These are phyloP conservation scores for Talaromyces stipitatus DNA, from an alignment of 495 filamentous ascomycete species.

Conservation along the genomic window DNA sequence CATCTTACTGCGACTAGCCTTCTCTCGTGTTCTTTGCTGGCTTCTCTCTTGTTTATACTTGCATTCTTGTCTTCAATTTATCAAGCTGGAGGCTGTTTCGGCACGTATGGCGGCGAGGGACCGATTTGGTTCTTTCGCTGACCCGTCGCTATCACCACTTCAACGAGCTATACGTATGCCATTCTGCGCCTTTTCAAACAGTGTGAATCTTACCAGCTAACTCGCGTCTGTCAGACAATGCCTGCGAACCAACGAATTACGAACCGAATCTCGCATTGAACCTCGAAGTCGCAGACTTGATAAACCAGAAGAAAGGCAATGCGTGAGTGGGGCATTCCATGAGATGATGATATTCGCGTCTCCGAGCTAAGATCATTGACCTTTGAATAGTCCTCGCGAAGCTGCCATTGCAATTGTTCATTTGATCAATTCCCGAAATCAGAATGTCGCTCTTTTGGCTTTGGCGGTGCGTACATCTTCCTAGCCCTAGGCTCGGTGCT, in stretches of 20 bases:
- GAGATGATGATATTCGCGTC: not conserved
- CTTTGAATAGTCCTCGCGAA: constrained; percentile 65
- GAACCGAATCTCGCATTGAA: constrained; percentile 95
- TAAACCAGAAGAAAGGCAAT: constrained; percentile 97
- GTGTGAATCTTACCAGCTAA: not conserved
- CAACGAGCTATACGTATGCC: constrained; percentile 81
- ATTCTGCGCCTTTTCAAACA: not conserved
- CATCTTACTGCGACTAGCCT: not conserved
- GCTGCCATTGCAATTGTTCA: constrained; percentile 90
- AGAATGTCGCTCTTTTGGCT: constrained; percentile 86
- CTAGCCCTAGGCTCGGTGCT: not conserved
- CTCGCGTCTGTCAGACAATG: constrained; percentile 51
- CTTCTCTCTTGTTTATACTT: constrained; percentile 5
- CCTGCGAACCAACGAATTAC: constrained; percentile 92
- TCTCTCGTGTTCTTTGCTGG: not conserved
- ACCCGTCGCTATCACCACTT: constrained; percentile 72
- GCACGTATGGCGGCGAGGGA: constrained; percentile 93
- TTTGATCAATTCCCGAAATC: constrained; percentile 92
- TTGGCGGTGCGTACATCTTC: constrained; percentile 46
- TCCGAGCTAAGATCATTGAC: constrained; percentile 4
- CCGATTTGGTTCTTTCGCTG: constrained; percentile 79
- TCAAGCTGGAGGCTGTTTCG: constrained; percentile 83
- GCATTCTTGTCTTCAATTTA: constrained; percentile 12
- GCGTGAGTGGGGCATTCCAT: constrained; percentile 45
- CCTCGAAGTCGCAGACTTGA: constrained; percentile 91